Conservation (phyloP, 768 basidiomycete genomes). For the Mycena alexandri region DNA sequence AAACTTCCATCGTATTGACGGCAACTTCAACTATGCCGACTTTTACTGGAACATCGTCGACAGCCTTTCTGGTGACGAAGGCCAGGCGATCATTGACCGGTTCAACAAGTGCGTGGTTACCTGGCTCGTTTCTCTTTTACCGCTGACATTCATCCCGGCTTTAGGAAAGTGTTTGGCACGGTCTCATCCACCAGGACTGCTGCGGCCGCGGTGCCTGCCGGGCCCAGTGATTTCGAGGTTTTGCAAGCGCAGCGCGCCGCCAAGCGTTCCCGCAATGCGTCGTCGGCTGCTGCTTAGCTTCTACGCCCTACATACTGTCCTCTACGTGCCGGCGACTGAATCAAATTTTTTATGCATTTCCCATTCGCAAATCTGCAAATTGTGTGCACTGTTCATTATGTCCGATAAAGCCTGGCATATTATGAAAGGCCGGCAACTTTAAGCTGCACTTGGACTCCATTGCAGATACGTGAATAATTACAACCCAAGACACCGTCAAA, state of each 20-base stretch:
- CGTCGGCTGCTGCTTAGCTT: background rate
- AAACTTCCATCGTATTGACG: no score
- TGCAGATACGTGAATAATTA: no score
- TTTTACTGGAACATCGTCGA: slow-evolving; percentile 21
- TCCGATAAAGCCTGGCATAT: no score
- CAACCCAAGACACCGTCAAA: no score
- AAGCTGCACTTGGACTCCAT: no score
- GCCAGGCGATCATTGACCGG: slow-evolving; percentile 16
- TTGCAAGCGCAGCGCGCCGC: background rate
- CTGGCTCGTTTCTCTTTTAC: no score
- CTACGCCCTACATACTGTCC: no score
- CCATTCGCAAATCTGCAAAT: no score
- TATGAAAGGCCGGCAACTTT: no score
- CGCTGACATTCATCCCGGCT: background rate
- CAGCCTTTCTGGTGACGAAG: slow-evolving; percentile 5
- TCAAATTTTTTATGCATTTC: no score
- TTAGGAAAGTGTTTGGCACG: slow-evolving; percentile 1
- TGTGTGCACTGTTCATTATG: no score
- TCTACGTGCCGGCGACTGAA: no score
- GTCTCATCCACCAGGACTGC: background rate
- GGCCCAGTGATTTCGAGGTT: slow-evolving; percentile 2
- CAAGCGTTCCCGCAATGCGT: slow-evolving; percentile 1
- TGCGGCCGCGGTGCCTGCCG: background rate
- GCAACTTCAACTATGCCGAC: background rate
- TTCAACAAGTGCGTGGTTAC: slow-evolving; percentile 5